Base-by-base conservation (phyloP, 352 stramenopile species). In the Globisporangium mamillatum region DNA sequence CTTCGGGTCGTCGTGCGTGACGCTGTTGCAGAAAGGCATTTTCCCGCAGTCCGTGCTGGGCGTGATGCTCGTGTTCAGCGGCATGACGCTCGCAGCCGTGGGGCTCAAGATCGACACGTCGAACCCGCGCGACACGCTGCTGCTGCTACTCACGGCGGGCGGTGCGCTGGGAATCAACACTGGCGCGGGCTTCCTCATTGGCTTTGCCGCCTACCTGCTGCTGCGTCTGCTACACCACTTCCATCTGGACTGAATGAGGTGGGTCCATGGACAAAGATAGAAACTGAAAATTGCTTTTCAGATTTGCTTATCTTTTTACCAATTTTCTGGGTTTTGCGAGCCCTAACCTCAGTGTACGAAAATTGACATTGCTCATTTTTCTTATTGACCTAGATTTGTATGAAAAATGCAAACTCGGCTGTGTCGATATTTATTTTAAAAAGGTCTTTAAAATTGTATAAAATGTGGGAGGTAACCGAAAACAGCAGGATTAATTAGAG, bases 1-100 rank as follows among this genome's bases (percentile, higher is more conserved):
- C 20, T 89, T 98, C 38, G 92, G 92, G 48, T 88, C 82, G 10
- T 85, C 82, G 66, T 88, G 77, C 32, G 77, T 90, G n/a, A 67
- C 71, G 52, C 67, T 89, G 58, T 72, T 89, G 16, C 81, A 87
- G 50, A 80, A 72, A 3, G 81, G 81, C 36, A 79, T 89, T 63
- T 89, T 89, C 63, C 81, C 81, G 24, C 65, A 76, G 18, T 89
- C 76, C 5, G 81, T 85, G 53, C 74, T 89, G 29, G 81, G 81
- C 27, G 81, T 89, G 29, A 74, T 88, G 70, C 71, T 89, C 67
- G 76, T 88, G 53, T 88, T 89, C 67, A 84, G 75, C 29, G 81
- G 81, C 16, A 58, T 88, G 22, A 86, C 74, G 29, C 75, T 89
- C 63, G 75, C 79, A 3, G 64, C 70, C 2, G 81, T 89, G 4